Evolutionary conservation across 345 rosid genomes (phyloP).

Genomic region (Lagerstroemia speciosa): DNA sequence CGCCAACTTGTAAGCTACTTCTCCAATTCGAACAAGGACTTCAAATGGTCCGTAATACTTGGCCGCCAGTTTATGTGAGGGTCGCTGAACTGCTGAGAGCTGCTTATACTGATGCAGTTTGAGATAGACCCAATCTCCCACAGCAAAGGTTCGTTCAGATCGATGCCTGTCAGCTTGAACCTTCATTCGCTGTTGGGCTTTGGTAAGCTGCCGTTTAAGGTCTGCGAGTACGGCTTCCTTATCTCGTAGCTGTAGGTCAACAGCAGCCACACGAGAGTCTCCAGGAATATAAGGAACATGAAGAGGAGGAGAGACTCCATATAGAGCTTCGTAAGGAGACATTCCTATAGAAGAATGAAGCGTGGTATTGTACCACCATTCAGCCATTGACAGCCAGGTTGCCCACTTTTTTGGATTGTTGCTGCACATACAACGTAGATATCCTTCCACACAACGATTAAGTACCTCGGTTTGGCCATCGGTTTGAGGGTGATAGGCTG

Average conservation of each 20-base stretch:
- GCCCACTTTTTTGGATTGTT: not conserved
- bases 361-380: not conserved
- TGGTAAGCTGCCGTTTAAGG: not conserved
- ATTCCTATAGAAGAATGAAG: not conserved
- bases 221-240: not conserved
- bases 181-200: constrained; percentile 3
- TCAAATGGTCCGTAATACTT: constrained; percentile 5
- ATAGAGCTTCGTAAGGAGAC: not conserved
- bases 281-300: not conserved
- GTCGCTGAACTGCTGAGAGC: not conserved
- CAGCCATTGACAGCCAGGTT: not conserved
- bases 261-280: not conserved
- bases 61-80: not conserved
- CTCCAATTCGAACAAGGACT: not conserved
- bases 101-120: not conserved
- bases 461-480: not conserved
- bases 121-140: constrained; percentile 5
- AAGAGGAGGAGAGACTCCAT: not conserved
- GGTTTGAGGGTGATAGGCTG: not conserved
- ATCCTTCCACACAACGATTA: not conserved
- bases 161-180: not conserved
- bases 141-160: not conserved
- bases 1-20: not conserved
- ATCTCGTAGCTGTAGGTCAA: not conserved
- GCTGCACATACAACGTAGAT: not conserved